phyloP scores from a whole-genome alignment of 1,284 basidiomycete species.

The Inonotus obliquus region DNA sequence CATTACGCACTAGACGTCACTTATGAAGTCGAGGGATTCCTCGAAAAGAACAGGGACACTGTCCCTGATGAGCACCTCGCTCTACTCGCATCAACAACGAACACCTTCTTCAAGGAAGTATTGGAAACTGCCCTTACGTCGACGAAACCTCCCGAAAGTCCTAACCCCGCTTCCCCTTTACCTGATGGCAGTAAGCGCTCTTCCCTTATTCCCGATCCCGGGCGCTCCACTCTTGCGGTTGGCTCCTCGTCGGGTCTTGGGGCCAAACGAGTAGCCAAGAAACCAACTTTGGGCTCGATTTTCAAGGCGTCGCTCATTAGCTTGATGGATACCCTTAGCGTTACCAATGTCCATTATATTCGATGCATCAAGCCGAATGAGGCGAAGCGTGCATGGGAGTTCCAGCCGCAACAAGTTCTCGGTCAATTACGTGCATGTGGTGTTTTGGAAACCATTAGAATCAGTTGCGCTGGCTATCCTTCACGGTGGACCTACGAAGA shows the following conservation, averaged over 20 bases:
- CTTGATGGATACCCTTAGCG: constrained; percentile 96
- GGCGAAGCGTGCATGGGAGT: constrained; percentile 94
- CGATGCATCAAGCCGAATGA: constrained; percentile 99
- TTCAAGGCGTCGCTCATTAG: constrained; percentile 95
- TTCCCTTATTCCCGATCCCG: constrained; percentile 81
- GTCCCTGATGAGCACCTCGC: constrained; percentile 97
- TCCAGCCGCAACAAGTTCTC: constrained; percentile 93
- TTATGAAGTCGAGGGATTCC: constrained; percentile 96
- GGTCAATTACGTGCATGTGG: constrained; percentile 96
- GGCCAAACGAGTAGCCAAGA: constrained; percentile 64
- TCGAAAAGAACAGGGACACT: constrained; percentile 99
- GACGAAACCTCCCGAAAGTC: constrained; percentile 58
- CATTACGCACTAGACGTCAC: constrained; percentile 99
- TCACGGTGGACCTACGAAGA: constrained; percentile 99
- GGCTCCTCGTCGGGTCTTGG: constrained; percentile 33
- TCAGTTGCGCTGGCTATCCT: constrained; percentile 98
- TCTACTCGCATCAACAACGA: constrained; percentile 81
- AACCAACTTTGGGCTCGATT: constrained; percentile 97
- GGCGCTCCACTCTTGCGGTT: constrained; percentile 63
- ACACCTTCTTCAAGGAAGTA: constrained; percentile 92
- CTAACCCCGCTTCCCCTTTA: constrained; percentile 63
- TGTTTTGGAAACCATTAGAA: constrained; percentile 98
- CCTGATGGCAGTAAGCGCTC: constrained; percentile 77
- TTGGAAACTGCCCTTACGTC: constrained; percentile 84
- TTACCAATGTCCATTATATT: constrained; percentile 99